Evolutionary conservation across 2,329 filamentous ascomycete genomes (phyloP), one percentile per base, ranked within the genome.

Genomic region (Thelonectria rubi): DNA sequence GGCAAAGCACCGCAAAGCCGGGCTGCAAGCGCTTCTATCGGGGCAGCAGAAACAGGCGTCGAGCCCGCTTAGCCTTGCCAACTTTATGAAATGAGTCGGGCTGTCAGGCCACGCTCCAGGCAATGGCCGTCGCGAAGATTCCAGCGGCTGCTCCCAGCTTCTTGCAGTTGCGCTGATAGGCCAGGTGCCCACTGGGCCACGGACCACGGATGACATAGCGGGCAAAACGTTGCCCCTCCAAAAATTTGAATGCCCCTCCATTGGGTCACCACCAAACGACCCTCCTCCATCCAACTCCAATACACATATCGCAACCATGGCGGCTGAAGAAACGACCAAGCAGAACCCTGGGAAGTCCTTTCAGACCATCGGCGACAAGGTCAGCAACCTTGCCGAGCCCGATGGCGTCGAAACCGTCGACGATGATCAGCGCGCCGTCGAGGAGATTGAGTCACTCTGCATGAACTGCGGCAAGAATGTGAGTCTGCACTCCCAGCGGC

Each of bases 391-490:
- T 50, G 80, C 78, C 15, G 72, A 78, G 42, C 72, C 75, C 51
- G 76, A 79, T 62, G 78, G 73, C 55, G 66, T 69, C 43, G 68
- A 75, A 51, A 66, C 68, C 55, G 64, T 64, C 42, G 75, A 73
- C 18, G 73, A 74, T 17, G 83, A 86, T 39, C 84, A 88, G 21
- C 78, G 79, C 65, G 79, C 86, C 4, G 87, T 90, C 43, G 86
- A 90, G 66, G 85, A 90, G 77, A 88, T 90, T 64, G 91, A 94
- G 77, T 92, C 90, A 66, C 83, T 94, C 20, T 94, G 91, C 82
- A 94, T 94, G 91, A 93, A 92, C 81, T 94, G 91, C 79, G 86
- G 89, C 69, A 83, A 93, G 69, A 91, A 93, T 83, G 90, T 91
- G 80, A 72, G 81, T 75, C 24, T 37, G 20, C 53, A 18, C 14